phyloP scores from a whole-genome alignment of 2,329 filamentous ascomycete species.

The Ophiocordyceps camponoti-saundersi region DNA sequence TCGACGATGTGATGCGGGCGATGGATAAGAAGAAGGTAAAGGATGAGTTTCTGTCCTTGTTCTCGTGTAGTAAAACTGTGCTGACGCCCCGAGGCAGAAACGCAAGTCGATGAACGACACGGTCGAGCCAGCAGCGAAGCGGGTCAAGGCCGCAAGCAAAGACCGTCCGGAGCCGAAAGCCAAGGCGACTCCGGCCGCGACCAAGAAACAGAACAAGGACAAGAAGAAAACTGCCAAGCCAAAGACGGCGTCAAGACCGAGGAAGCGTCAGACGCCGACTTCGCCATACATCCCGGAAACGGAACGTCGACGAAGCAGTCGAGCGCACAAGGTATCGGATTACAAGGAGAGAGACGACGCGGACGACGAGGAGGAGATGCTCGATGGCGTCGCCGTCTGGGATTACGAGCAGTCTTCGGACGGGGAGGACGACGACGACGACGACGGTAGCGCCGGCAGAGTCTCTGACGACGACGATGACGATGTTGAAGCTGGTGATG shows the following conservation, averaged over 20 bases:
- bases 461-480: constrained; percentile 15
- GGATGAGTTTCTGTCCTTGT: background rate
- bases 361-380: constrained; percentile 44
- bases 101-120: constrained; percentile 36
- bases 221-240: constrained; percentile 14
- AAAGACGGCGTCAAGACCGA: constrained; percentile 12
- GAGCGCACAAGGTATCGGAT: constrained; percentile 25
- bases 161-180: constrained; percentile 18
- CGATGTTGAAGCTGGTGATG: constrained; percentile 1
- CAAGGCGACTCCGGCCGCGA: constrained; percentile 15
- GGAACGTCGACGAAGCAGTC: constrained; percentile 40
- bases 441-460: too few species aligned
- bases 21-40: constrained; percentile 60
- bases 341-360: constrained; percentile 41
- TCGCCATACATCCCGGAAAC: constrained; percentile 14
- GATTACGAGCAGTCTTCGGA: constrained; percentile 27
- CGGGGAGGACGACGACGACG: constrained; percentile 18
- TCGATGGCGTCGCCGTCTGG: constrained; percentile 43
- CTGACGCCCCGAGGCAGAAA: constrained; percentile 27
- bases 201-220: constrained; percentile 2
- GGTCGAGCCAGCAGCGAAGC: constrained; percentile 24
- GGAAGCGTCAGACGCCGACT: constrained; percentile 6
- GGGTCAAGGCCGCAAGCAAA: constrained; percentile 17
- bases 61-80: constrained; percentile 1
- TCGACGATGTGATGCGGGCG: constrained; percentile 49